Base-by-base conservation (phyloP, 495 filamentous ascomycete species). In the Rhizodiscina lignyota region DNA sequence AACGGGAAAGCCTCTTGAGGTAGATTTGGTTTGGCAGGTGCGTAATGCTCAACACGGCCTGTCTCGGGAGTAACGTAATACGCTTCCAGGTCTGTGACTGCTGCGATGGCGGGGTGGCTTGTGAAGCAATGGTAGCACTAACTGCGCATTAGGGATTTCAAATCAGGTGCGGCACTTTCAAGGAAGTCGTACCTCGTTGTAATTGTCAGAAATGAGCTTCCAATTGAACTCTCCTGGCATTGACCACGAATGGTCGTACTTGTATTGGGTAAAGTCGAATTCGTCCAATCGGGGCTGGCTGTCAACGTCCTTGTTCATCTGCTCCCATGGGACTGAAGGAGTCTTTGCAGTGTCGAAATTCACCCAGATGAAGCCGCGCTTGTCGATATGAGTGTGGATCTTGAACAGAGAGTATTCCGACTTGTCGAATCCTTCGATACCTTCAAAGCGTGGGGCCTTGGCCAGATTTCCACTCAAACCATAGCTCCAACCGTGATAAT, bases 401-500 rank as follows among this genome's bases (percentile, higher is more conserved):
- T 56, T 56, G 10, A 63, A 42, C 8, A 67, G 55, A 3, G 61
- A 53, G 18, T 72, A 69, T 41, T 60, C 41, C 42, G 37, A 51
- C 50, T 69, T 73, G 34, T 73, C 67, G 39, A 75, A 74, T 13
- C 57, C 68, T 12, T 54, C 47, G 5, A 72, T 43, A 4, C 60
- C 58, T 18, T 73, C 59, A 39, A 67, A 75, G 2, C 61, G 56
- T 0, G 70, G 70, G 2, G 72, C 70, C 48, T 73, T 72, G 30
- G 69, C 61, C 26, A 76, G 49, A 22, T 63, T 58, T 13, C 72
- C 70, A 28, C 49, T 58, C 4, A 62, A 59, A 36, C 68, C 63
- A 40, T 74, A 75, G 24, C 62, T 66, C 71, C 72, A 77, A 18
- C 72, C 70, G 48, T 77, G 72, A 41, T 74, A 77, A 29, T 64